These are phyloP conservation scores for Inosperma sp. DNA, from an alignment of 768 basidiomycete genomes.

Conservation along the genomic window DNA sequence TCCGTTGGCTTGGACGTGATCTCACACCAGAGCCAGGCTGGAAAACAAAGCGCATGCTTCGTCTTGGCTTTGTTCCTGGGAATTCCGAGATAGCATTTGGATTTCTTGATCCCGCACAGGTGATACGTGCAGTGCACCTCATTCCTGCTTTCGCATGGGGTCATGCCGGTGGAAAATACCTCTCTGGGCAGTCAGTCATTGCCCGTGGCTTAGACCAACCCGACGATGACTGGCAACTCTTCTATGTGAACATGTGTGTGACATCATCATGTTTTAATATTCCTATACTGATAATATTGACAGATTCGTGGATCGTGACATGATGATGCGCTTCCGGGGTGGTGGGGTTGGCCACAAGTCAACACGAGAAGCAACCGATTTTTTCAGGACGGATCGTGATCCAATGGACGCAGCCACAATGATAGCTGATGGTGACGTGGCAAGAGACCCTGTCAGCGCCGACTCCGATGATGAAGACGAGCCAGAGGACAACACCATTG, in stretches of 20 bases:
- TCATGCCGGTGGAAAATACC: conserved; percentile 9
- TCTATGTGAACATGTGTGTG: conserved; percentile 35
- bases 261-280: background rate
- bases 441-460: too few species aligned
- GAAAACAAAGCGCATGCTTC: conserved; percentile 24
- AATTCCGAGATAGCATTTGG: conserved; percentile 33
- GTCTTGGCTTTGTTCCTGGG: conserved; percentile 33
- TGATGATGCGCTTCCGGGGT: conserved; percentile 25
- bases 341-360: conserved; percentile 27
- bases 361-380: background rate
- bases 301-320: conserved; percentile 30
- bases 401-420: background rate
- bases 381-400: background rate
- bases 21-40: conserved; percentile 24
- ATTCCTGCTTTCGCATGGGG: conserved; percentile 32
- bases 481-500: background rate
- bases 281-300: background rate
- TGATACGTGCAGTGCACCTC: conserved; percentile 36
- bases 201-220: conserved; percentile 11
- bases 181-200: background rate
- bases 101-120: conserved; percentile 38
- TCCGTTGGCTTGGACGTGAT: conserved; percentile 19
- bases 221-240: conserved; percentile 28
- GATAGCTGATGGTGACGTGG: too few species aligned
- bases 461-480: too few species aligned